A percentile compares a stretch with the other conserved stretches of the same genome.
phyloP scores from a whole-genome alignment of 78 protist genomes.

The Dictyostelium citrinum region DNA sequence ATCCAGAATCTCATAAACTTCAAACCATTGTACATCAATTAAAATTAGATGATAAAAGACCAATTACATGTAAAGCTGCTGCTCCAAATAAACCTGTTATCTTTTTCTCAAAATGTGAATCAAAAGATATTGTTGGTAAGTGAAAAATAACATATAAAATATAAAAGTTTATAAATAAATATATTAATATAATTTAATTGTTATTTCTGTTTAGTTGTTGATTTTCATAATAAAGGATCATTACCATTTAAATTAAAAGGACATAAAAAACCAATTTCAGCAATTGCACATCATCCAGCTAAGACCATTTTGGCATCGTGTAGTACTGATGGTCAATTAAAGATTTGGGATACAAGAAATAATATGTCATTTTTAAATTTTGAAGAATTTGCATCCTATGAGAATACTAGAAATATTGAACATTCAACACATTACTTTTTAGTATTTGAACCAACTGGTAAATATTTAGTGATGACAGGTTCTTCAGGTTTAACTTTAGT shows the following conservation, averaged over 20 bases:
- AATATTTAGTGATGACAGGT: conserved; percentile 63
- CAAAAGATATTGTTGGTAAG: conserved; percentile 76
- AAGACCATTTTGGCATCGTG: conserved; percentile 33
- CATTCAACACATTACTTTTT: conserved; percentile 65
- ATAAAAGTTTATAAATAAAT: not conserved
- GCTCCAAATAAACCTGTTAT: not conserved
- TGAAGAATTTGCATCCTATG: conserved; percentile 67
- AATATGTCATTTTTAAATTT: conserved; percentile 25
- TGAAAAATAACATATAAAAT: not conserved
- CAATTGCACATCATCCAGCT: conserved; percentile 65
- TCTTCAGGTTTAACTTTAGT: conserved; percentile 75
- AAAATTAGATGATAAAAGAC: conserved; percentile 20
- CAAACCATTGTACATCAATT: conserved; percentile 56
- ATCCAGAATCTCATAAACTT: conserved; percentile 66
- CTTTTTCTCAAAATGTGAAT: conserved; percentile 44
- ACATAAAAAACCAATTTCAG: conserved; percentile 70
- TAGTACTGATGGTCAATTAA: conserved; percentile 56
- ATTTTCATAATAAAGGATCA: conserved; percentile 16
- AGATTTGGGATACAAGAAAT: conserved; percentile 55
- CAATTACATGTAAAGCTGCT: conserved; percentile 22
- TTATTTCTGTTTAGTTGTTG: conserved; percentile 15
- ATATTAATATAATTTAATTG: not conserved
- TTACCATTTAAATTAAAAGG: conserved; percentile 61
- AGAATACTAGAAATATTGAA: conserved; percentile 68
- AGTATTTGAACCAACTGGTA: conserved; percentile 57